Base-by-base conservation (phyloP, 257 asterid species). In the Gentiana macrophylla region DNA sequence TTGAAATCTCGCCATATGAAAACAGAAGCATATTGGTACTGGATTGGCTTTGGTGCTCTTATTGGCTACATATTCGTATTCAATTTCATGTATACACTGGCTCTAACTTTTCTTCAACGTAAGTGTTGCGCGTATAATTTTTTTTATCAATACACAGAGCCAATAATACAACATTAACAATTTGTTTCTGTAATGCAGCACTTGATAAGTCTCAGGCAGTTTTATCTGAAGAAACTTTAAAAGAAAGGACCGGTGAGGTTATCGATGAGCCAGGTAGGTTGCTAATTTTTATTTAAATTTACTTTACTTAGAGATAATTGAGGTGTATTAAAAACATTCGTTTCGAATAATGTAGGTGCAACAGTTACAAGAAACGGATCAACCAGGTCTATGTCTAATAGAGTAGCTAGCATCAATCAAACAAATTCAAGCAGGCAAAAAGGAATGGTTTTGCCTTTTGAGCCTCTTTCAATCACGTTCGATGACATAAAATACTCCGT, bases 361-460 rank as follows among this genome's bases (percentile, higher is more conserved):
- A 45, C 6, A 62, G 48, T 62, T 49, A 32, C 49, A 43, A 52
- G 64, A 62, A 37, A 50, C n/a, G 36, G 43, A 6, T 67, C 63
- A 61, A 59, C 68, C 11, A 45, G 52, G 34, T 56, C 64, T 12
- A 12, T 51, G 43, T 62, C 64, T 8, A n/a, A 59, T 9, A 50
- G 53, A 52, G 57, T 44, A 0, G 65, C 53, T 5, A 59, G 62
- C 33, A 15, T 38, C 32, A 38, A 55, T 49, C 56, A 37, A 7
- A 55, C 52, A 7, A 9, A 44, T 32, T 48, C 52, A 67, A 50
- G 56, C 85, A 86, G 89, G 94, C 57, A 71, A 53, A 76, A 67
- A 65, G 96, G 98, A 68, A 82, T 86, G 96, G 86, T 82, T 78
- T 89, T 91, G 60, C 98, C 98, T 1, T 91, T 91, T 60, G 65